Evolutionary conservation across 352 stramenopile genomes (phyloP).

Genomic region (Aphanomyces stellatus): DNA sequence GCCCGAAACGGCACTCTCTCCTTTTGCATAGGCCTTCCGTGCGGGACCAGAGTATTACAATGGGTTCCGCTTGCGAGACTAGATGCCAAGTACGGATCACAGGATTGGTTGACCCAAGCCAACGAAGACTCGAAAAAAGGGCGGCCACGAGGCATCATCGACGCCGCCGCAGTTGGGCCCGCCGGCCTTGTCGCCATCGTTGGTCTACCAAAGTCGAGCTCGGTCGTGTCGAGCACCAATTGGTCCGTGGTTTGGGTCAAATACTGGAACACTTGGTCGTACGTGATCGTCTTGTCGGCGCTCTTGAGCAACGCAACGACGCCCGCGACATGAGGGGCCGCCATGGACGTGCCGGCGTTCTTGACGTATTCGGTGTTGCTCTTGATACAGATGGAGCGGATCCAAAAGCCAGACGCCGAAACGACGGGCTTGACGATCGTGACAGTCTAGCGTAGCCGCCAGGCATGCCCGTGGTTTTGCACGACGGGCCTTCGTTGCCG

Average conservation of each 20-base stretch:
- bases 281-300: constrained; percentile 29
- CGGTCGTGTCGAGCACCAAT: neutral
- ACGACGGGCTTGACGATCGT: constrained; percentile 29
- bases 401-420: constrained; percentile 22
- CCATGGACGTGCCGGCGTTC: constrained; percentile 28
- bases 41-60: too few species aligned
- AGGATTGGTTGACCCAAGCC: too few species aligned
- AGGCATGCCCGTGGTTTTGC: constrained; percentile 25
- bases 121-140: too few species aligned
- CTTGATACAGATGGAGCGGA: constrained; percentile 19
- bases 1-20: too few species aligned
- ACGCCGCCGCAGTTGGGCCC: constrained; percentile 37
- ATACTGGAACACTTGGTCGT: neutral
- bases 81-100: too few species aligned
- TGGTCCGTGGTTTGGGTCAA: constrained; percentile 16
- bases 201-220: neutral
- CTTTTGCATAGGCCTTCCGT: too few species aligned
- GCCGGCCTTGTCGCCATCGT: neutral
- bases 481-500: constrained; percentile 28
- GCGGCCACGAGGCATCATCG: constrained; percentile 24
- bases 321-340: constrained; percentile 26
- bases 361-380: constrained; percentile 22
- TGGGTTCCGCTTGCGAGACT: too few species aligned
- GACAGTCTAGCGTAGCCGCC: constrained; percentile 25
- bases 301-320: constrained; percentile 39